Evolutionary conservation across 1,139 yeast genomes (phyloP).

Genomic region (Williopsis jadinii): DNA sequence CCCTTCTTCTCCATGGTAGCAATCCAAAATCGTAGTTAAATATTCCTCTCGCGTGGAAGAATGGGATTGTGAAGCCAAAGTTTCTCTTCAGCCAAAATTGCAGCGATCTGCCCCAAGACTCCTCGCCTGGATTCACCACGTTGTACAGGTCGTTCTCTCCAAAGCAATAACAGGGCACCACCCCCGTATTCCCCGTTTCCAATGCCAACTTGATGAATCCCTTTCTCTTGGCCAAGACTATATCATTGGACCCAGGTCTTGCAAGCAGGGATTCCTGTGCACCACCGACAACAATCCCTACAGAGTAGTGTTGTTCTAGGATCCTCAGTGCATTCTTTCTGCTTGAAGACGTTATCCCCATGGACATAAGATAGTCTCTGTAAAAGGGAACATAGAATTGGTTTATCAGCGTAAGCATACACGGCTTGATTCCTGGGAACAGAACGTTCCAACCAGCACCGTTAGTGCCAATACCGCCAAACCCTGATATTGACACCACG

Average conservation of each 20-base stretch:
- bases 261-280: conserved; percentile 85
- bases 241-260: conserved; percentile 48
- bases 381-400: conserved; percentile 87
- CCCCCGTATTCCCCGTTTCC: conserved; percentile 63
- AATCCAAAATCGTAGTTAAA: conserved; percentile 91
- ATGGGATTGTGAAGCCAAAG: conserved; percentile 81
- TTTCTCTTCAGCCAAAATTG: conserved; percentile 68
- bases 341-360: conserved; percentile 85
- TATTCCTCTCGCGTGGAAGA: conserved; percentile 88
- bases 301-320: conserved; percentile 64
- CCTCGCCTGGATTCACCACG: conserved; percentile 48
- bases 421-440: conserved; percentile 78
- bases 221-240: conserved; percentile 71
- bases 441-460: conserved; percentile 59
- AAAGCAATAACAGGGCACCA: conserved; percentile 88
- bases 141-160: conserved; percentile 85
- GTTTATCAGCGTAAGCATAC: conserved; percentile 73
- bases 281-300: conserved; percentile 91
- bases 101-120: conserved; percentile 44
- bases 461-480: conserved; percentile 81
- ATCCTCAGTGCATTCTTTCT: conserved; percentile 63
- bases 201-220: conserved; percentile 89
- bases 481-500: conserved; percentile 85
- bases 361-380: conserved; percentile 73
- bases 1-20: conserved; percentile 77